These are phyloP conservation scores for Hypoxylon sp. DNA, from an alignment of 2,329 filamentous ascomycete species.

Conservation along the genomic window DNA sequence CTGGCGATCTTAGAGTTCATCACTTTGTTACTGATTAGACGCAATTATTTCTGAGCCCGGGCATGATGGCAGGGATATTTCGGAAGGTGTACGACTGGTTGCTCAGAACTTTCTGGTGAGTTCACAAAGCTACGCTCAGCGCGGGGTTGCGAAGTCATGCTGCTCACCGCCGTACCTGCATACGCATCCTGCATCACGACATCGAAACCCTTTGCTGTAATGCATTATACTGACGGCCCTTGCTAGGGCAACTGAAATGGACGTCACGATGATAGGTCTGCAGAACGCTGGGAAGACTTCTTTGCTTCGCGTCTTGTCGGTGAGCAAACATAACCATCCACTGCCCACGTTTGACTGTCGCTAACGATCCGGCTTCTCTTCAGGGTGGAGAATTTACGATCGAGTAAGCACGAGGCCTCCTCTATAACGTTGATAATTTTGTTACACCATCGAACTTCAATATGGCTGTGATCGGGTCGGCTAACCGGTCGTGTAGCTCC, in stretches of 20 bases:
- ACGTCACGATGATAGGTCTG: slow-evolving; percentile 98
- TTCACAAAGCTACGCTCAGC: slow-evolving; percentile 50
- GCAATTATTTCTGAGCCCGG: slow-evolving; percentile 40
- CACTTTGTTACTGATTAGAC: slow-evolving; percentile 28
- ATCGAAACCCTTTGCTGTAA: slow-evolving; percentile 24
- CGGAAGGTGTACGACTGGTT: slow-evolving; percentile 98
- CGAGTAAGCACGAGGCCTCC: slow-evolving; percentile 77
- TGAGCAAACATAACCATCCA: slow-evolving; percentile 65
- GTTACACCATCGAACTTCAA: slow-evolving; percentile 44
- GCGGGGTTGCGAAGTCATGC: slow-evolving; percentile 49
- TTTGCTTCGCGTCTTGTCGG: slow-evolving; percentile 90
- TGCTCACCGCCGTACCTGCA: slow-evolving; percentile 46
- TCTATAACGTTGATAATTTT: slow-evolving; percentile 30
- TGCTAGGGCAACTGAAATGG: slow-evolving; percentile 96
- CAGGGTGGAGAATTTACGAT: slow-evolving; percentile 98
- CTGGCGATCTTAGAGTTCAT: slow-evolving; percentile 32
- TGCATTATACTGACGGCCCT: slow-evolving; percentile 40
- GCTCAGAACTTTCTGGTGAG: slow-evolving; percentile 95
- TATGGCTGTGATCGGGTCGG: slow-evolving; percentile 42
- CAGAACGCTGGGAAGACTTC: slow-evolving; percentile 99
- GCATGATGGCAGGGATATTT: slow-evolving; percentile 89
- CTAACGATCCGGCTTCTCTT: slow-evolving; percentile 42
- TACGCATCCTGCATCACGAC: slow-evolving; percentile 39
- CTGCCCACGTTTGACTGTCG: slow-evolving; percentile 33
- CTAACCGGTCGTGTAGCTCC: slow-evolving; percentile 74